Percentiles rank a stretch among this genome's conserved stretches.
These are phyloP conservation scores for Mycena epipterygia DNA, from an alignment of 768 basidiomycete genomes.

Conservation along the genomic window DNA sequence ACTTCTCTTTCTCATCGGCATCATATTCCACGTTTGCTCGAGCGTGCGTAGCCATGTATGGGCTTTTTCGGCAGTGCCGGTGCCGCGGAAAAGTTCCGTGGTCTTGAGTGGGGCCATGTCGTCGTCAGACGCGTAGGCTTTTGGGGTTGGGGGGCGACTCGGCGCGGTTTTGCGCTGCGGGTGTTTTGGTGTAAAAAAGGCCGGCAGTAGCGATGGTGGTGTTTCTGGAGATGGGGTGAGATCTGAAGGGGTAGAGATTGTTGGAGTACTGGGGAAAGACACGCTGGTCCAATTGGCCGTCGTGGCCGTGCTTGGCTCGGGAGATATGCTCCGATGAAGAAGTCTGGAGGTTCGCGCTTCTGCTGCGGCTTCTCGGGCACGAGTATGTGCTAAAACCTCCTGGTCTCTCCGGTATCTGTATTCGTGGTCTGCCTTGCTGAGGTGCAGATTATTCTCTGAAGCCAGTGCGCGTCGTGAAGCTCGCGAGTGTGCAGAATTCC, in stretches of 20 bases:
- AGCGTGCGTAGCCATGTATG: constrained; percentile 13
- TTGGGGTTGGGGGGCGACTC: background rate
- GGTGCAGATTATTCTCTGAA: background rate
- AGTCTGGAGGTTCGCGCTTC: no score
- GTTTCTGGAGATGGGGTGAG: background rate
- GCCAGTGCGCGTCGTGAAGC: constrained; percentile 6
- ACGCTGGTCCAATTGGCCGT: background rate
- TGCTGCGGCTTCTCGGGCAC: no score
- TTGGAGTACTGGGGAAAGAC: background rate
- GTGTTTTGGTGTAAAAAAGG: background rate
- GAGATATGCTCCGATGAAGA: no score
- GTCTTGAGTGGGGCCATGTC: constrained; percentile 1
- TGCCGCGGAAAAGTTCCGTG: constrained; percentile 18
- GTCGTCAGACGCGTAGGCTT: background rate
- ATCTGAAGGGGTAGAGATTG: background rate
- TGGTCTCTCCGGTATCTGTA: no score
- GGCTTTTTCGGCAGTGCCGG: constrained; percentile 8
- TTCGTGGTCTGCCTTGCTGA: no score
- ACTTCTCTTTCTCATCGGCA: background rate
- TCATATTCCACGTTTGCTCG: constrained; percentile 2
- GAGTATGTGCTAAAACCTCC: no score
- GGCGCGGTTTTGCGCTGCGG: background rate
- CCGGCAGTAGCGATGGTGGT: background rate
- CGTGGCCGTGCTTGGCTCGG: no score
- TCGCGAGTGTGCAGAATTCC: background rate